Evolutionary conservation across 129 eudicot genomes (phyloP), one percentile per base, ranked within the genome.

Genomic region (Cynara cardunculus): DNA sequence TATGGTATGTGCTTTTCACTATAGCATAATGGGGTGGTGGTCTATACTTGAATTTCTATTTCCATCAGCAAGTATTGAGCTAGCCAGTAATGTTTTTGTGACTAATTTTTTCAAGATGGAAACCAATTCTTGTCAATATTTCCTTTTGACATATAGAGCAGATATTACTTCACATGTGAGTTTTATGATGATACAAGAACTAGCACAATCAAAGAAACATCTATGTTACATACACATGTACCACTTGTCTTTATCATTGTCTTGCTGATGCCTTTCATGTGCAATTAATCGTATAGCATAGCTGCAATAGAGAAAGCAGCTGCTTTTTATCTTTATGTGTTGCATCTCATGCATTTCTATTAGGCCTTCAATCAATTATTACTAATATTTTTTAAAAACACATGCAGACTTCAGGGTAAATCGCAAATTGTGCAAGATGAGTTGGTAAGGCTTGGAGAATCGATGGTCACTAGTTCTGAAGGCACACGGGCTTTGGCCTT

Each of bases 401-500:
- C 22, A 21, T 80, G 76, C 90, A 96, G 99, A 86, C 98, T 96
- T 86, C 99, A 96, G 86, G 96, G 99, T 6, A 96, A 93, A 86
- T 96, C 99, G 18, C 97, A 92, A 74, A 76, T 89, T 22, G 92
- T 96, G 80, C 97, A 96, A 87, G 99, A 96, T 85, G 98, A 96
- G 86, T 84, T 96, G 39, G 91, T 92, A 61, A 91, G 90, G 85
- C 97, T 96, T 85, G 99, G 99, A 69, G 99, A 96, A 80, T 87
- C 87, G 44, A 96, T 96, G 99, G 99, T 96, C 82, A 76, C 84
- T 28, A 96, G 98, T 80, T 28, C 93, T 70, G 99, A 96, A 87
- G 99, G 99, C 24, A 96, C 99, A 74, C 86, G 89, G 73, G 99
- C 99, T 61, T 88, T 96, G 85, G 99, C 99, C 10, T 85, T 96